Evolutionary conservation across 768 basidiomycete genomes (phyloP).

Genomic region (Kwoniella europaea): DNA sequence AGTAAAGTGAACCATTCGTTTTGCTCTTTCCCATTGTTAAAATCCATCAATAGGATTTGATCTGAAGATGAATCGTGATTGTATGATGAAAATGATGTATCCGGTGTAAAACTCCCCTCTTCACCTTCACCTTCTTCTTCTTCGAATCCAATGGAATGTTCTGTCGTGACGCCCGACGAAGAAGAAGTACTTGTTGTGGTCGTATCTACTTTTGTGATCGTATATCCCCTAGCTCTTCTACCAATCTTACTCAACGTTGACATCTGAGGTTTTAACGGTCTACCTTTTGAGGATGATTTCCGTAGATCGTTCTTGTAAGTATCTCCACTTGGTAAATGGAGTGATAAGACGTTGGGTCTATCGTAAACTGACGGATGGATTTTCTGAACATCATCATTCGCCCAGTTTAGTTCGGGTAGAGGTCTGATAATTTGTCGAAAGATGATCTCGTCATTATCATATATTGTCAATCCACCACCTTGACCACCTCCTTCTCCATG

Average conservation of each 20-base stretch:
- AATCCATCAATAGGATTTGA: conserved; percentile 10
- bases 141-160: not conserved
- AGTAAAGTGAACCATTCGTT: conserved; percentile 29
- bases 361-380: conserved; percentile 22
- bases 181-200: not conserved
- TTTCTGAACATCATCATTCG: conserved; percentile 20
- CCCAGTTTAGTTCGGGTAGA: conserved; percentile 7
- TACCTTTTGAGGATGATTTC: not conserved
- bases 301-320: not conserved
- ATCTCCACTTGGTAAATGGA: not conserved
- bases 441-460: conserved; percentile 8
- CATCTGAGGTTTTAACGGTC: conserved; percentile 3
- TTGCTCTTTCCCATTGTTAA: not conserved
- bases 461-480: conserved; percentile 23
- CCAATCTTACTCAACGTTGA: conserved; percentile 9
- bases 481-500: conserved; percentile 14
- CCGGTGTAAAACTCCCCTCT: not conserved
- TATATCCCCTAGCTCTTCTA: conserved; percentile 18
- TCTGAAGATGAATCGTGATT: conserved; percentile 1
- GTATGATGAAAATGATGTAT: not conserved
- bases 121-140: not conserved
- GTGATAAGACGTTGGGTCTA: conserved; percentile 16
- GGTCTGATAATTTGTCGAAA: not conserved
- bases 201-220: conserved; percentile 8
- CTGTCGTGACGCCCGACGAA: not conserved